Conservation (phyloP, 2,329 filamentous ascomycete genomes). For the Aspergillus persii region DNA sequence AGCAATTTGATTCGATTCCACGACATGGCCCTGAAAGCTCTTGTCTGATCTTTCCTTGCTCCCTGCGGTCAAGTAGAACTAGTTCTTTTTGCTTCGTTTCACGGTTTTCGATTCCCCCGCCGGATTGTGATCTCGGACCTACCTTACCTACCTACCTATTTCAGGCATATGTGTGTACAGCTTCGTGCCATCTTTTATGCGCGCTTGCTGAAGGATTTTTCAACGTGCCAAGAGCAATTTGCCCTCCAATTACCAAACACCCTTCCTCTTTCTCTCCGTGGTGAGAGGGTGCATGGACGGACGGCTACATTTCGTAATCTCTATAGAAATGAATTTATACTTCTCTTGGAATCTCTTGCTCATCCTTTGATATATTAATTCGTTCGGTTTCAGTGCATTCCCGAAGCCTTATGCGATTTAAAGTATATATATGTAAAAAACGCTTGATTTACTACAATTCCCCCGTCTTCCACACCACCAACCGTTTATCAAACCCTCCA, state of each 20-base stretch:
- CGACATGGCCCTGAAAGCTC: slow-evolving; percentile 11
- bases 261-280: slow-evolving; percentile 37
- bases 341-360: not conserved
- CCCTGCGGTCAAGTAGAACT: slow-evolving; percentile 14
- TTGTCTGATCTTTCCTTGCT: slow-evolving; percentile 4
- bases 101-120: not conserved
- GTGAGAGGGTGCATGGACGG: slow-evolving; percentile 49
- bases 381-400: not conserved
- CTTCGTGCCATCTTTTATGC: slow-evolving; percentile 57
- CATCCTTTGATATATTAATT: not conserved
- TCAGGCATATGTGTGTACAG: slow-evolving; percentile 72
- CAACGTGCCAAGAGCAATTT: slow-evolving; percentile 61
- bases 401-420: not conserved
- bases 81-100: not conserved
- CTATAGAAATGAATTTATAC: not conserved
- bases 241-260: slow-evolving; percentile 52
- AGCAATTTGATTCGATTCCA: slow-evolving; percentile 23
- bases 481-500: slow-evolving; percentile 62
- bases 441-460: not conserved
- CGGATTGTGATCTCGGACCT: slow-evolving; percentile 2
- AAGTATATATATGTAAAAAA: not conserved
- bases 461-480: slow-evolving; percentile 56
- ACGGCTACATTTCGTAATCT: slow-evolving; percentile 38
- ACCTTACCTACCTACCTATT: slow-evolving; percentile 6
- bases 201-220: slow-evolving; percentile 66